phyloP scores from a whole-genome alignment of 1,284 basidiomycete genomes.

The Ustilago esculenta region DNA sequence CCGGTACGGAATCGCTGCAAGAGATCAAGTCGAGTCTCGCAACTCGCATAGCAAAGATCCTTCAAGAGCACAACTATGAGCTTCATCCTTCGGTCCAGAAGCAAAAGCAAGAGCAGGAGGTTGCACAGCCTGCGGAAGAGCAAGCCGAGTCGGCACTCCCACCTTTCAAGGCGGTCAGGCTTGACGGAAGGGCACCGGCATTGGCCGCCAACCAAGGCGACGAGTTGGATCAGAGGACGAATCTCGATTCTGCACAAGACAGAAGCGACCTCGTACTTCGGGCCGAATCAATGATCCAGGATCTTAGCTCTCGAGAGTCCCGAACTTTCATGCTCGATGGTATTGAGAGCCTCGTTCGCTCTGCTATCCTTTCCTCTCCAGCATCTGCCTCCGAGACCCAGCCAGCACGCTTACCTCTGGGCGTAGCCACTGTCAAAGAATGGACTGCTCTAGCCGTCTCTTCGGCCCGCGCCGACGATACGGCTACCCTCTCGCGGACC shows the following conservation, averaged over 20 bases:
- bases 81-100: slow-evolving; percentile 6
- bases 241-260: neutral
- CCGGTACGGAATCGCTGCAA: slow-evolving; percentile 18
- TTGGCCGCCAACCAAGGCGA: neutral
- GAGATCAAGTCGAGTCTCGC: slow-evolving; percentile 40
- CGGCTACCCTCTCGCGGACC: slow-evolving; percentile 16
- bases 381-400: neutral
- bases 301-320: slow-evolving; percentile 21
- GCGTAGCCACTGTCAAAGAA: slow-evolving; percentile 41
- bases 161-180: slow-evolving; percentile 8
- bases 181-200: slow-evolving; percentile 11
- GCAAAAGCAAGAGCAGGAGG: neutral
- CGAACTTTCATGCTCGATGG: slow-evolving; percentile 33
- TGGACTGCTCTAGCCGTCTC: slow-evolving; percentile 56
- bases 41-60: slow-evolving; percentile 30
- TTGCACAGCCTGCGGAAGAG: neutral
- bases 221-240: neutral
- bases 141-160: neutral
- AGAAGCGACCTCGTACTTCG: slow-evolving; percentile 8
- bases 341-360: slow-evolving; percentile 27
- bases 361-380: neutral
- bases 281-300: slow-evolving; percentile 32
- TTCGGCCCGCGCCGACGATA: slow-evolving; percentile 39
- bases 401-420: slow-evolving; percentile 20
- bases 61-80: slow-evolving; percentile 24